A percentile compares a stretch with the other conserved stretches of the same genome.
These are phyloP conservation scores for Candida bentonensis DNA, from an alignment of 805 yeast genomes.

Conservation along the genomic window DNA sequence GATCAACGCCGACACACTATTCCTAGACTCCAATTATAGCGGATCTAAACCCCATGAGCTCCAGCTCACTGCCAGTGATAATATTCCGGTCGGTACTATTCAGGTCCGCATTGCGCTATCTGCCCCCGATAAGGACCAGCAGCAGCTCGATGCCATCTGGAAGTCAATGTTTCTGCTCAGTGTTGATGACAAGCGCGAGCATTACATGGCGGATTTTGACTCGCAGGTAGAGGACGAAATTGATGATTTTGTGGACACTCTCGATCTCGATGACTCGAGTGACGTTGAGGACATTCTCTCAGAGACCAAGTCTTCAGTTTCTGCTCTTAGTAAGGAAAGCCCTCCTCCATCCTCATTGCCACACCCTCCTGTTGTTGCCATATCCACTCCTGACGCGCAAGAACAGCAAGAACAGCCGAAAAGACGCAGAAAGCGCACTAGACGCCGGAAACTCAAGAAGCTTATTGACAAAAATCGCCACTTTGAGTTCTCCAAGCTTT, in stretches of 20 bases:
- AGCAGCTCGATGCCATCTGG: background rate
- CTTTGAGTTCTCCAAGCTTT: constrained; percentile 12
- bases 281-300: background rate
- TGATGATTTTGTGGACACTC: constrained; percentile 1
- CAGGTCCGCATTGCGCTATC: background rate
- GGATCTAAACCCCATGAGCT: background rate
- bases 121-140: constrained; percentile 2
- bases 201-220: background rate
- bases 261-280: constrained; percentile 1
- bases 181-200: background rate
- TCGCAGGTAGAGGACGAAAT: background rate
- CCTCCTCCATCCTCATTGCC: background rate
- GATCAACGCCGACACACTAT: constrained; percentile 3
- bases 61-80: background rate
- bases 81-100: background rate
- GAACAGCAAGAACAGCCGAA: background rate
- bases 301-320: no score
- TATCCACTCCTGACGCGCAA: background rate
- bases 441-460: constrained; percentile 1
- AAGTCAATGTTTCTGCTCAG: background rate
- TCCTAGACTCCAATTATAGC: background rate
- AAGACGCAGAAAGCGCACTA: background rate
- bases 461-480: constrained; percentile 5
- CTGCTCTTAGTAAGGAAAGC: background rate
- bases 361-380: background rate